Percentiles rank a stretch among this genome's conserved stretches.
phyloP scores from a whole-genome alignment of 2,329 filamentous ascomycete genomes.

The Botryosphaeria dothidea region DNA sequence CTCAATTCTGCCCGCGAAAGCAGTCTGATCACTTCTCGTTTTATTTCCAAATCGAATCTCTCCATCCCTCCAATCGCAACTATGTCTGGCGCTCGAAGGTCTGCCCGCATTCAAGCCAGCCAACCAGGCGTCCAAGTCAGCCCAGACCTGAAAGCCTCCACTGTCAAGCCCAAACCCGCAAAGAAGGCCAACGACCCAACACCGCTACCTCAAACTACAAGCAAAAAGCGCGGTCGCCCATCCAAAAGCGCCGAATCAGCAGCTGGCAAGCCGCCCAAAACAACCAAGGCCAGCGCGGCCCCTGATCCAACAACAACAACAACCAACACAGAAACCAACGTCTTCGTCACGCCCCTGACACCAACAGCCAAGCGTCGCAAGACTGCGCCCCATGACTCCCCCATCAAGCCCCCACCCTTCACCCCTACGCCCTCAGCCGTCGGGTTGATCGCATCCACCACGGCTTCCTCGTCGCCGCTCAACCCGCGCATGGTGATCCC shows the following conservation, averaged over 20 bases:
- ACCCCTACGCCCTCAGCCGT: constrained; percentile 48
- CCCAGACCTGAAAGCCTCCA: neutral
- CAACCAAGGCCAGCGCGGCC: neutral
- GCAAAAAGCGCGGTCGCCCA: constrained; percentile 13
- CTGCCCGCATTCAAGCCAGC: constrained; percentile 7
- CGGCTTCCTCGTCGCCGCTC: constrained; percentile 22
- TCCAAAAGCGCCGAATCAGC: neutral
- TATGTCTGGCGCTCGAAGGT: constrained; percentile 8
- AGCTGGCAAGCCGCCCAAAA: neutral
- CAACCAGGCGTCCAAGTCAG: neutral
- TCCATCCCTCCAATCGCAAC: neutral
- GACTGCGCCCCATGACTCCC: constrained; percentile 30
- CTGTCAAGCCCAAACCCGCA: too few species aligned
- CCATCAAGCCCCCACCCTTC: neutral
- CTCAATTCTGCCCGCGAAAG: neutral
- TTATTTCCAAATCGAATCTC: neutral
- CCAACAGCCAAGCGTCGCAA: neutral
- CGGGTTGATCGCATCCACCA: constrained; percentile 44
- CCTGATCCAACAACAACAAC: neutral
- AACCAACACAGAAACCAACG: constrained; percentile 25
- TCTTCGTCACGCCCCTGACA: neutral
- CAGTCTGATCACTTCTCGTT: neutral
- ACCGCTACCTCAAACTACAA: neutral
- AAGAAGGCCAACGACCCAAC: neutral
- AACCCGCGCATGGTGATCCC: constrained; percentile 60